Conservation (phyloP, 352 stramenopile genomes). For the Phytophthora lateralis region DNA sequence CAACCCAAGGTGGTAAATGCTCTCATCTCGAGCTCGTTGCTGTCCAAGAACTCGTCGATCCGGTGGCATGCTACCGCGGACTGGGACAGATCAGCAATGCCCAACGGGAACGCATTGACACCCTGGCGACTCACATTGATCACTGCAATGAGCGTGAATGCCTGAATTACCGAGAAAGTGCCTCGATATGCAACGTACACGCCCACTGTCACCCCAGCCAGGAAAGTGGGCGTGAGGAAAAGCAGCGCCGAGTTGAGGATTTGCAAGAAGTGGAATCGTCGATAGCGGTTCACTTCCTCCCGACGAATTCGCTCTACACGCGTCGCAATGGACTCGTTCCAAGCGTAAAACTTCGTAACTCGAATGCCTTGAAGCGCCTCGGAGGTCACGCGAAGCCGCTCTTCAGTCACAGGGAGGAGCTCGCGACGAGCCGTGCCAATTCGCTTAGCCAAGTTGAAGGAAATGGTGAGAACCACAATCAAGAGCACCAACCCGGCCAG, state of each 20-base stretch:
- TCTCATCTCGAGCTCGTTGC: constrained; percentile 26
- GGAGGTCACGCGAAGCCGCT: constrained; percentile 93
- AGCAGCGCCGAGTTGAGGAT: constrained; percentile 66
- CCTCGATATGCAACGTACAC: constrained; percentile 49
- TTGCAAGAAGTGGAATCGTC: constrained; percentile 48
- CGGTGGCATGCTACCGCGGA: constrained; percentile 28
- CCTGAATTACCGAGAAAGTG: constrained; percentile 49
- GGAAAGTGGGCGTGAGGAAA: constrained; percentile 54
- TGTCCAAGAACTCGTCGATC: constrained; percentile 37
- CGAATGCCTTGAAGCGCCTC: constrained; percentile 92
- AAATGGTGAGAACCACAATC: constrained; percentile 20
- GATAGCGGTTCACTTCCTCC: constrained; percentile 47
- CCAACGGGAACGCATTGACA: constrained; percentile 35
- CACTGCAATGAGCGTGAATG: constrained; percentile 43
- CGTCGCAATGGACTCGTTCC: constrained; percentile 54
- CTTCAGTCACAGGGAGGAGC: constrained; percentile 49
- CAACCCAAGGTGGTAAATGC: not conserved
- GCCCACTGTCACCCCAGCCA: constrained; percentile 45
- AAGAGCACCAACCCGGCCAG: constrained; percentile 22
- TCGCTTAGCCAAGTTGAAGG: constrained; percentile 24
- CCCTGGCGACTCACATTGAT: constrained; percentile 39
- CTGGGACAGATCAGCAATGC: constrained; percentile 38
- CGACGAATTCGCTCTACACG: constrained; percentile 48
- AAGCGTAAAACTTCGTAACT: constrained; percentile 92
- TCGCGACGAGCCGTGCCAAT: constrained; percentile 41